Base-by-base conservation (phyloP, 768 basidiomycete species). In the Trametopsis cervina region DNA sequence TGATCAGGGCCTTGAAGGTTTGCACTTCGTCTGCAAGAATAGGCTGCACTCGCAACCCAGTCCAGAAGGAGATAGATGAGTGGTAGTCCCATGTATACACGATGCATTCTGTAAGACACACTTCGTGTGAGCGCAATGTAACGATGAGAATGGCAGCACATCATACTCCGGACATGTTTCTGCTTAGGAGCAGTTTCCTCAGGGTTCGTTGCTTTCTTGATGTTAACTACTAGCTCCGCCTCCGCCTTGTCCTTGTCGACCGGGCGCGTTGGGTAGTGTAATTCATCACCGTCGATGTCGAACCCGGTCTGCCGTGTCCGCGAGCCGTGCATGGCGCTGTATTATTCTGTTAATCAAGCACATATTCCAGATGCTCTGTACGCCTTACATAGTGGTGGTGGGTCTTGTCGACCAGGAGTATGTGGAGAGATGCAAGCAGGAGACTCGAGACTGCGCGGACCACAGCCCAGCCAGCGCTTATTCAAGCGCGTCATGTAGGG, bases 61-160 rank as follows among this genome's bases (percentile, higher is more conserved):
- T 92, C 96, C 96, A 99, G 64, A 98, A 97, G 4, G 94, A 94
- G 57, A 90, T 83, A 27, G 94, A 97, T 17, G 93, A 89, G 60
- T 97, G 94, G 61, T 98, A 98, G 66, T 99, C 96, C 94, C 94
- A 97, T 5, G 96, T 98, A 66, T 93, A 99, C 21, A 98, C 90
- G 63, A 99, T 97, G 60, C 89, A 91, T 72, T 97, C 95, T 98
- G 25, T 17, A 12, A 25, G 4, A 33, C 42, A 27, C 53, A n/a
- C 29, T 26, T 36, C 35, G 40, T 11, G 29, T 33, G 9, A 17
- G 38, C 18, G 25, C 27, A 22, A n/a, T 11, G 13, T n/a, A 13
- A 49, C 49, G 27, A 38, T 44, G 21, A 47, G 22, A 41, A 36
- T 7, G 7, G 7, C 1, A 27, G 22, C 21, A 17, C 26, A n/a